Evolutionary conservation across 495 filamentous ascomycete genomes (phyloP).

Genomic region (Haplographium delicatum): DNA sequence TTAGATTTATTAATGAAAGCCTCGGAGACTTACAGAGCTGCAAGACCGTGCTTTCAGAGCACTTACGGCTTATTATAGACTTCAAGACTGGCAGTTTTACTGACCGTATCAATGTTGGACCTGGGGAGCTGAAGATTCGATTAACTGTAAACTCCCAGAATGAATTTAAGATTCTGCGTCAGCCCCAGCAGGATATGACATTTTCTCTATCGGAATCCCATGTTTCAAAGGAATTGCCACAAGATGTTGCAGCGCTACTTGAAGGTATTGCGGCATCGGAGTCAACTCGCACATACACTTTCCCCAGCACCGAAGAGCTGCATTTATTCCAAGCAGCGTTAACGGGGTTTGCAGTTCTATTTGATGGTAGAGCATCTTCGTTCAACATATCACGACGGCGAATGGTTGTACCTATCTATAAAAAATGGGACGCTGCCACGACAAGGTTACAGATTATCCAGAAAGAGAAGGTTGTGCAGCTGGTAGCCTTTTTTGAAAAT

Average conservation of each 20-base stretch:
- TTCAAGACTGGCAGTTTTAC: conserved; percentile 64
- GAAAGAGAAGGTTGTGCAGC: conserved; percentile 63
- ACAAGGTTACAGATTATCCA: conserved; percentile 75
- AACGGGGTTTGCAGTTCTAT: conserved; percentile 71
- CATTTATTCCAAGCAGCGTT: conserved; percentile 72
- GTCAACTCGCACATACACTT: conserved; percentile 49
- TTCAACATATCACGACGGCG: conserved; percentile 80
- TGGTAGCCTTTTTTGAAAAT: conserved; percentile 78
- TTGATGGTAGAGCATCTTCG: conserved; percentile 64
- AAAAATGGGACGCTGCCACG: conserved; percentile 76
- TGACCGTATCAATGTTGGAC: conserved; percentile 71
- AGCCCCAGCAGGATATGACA: conserved; percentile 62
- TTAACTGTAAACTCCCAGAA: conserved; percentile 44
- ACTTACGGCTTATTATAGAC: conserved; percentile 61
- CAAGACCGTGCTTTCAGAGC: conserved; percentile 62
- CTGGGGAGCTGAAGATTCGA: conserved; percentile 62
- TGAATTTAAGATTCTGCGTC: conserved; percentile 58
- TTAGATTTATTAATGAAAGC: conserved; percentile 37
- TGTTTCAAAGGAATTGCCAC: conserved; percentile 47
- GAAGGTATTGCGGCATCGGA: conserved; percentile 29
- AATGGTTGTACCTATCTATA: conserved; percentile 84
- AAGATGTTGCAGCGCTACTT: conserved; percentile 50
- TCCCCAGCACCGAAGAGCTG: conserved; percentile 52
- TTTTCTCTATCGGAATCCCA: conserved; percentile 62
- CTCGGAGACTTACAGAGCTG: conserved; percentile 30